A percentile compares a stretch with the other conserved stretches of the same genome.
Conservation (phyloP, 2,329 filamentous ascomycete species). For the Penicillium sp. region DNA sequence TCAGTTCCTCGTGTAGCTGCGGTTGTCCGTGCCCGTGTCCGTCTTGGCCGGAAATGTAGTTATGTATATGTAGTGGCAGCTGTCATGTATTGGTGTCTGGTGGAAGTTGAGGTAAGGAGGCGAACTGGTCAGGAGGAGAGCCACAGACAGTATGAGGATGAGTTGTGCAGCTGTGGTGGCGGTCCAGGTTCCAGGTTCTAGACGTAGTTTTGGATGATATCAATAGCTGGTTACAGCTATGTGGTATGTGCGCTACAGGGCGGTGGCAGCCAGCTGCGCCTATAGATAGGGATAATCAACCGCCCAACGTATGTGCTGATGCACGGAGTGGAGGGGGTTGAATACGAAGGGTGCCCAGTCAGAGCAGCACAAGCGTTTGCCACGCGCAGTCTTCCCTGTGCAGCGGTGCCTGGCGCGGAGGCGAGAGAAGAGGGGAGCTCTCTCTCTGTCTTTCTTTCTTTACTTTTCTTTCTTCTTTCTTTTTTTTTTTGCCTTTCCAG, state of each 20-base stretch:
- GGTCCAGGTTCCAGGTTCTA: neutral
- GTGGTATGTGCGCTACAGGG: neutral
- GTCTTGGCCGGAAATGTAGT: neutral
- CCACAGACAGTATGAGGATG: neutral
- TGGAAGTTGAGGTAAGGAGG: neutral
- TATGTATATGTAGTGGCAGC: neutral
- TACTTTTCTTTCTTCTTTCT: neutral
- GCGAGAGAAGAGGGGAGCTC: neutral
- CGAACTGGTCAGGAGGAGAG: conserved; percentile 1
- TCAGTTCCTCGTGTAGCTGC: neutral
- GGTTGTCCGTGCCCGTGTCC: neutral
- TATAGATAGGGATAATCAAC: neutral
- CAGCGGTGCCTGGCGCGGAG: neutral
- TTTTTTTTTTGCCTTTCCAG: neutral
- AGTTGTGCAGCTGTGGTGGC: neutral
- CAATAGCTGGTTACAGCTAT: neutral
- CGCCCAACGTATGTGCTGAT: neutral
- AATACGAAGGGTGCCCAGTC: neutral
- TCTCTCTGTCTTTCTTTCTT: neutral
- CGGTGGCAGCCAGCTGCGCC: conserved; percentile 8
- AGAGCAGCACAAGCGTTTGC: conserved; percentile 3
- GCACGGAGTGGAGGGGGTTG: neutral
- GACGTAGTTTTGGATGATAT: neutral
- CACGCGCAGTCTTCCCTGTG: conserved; percentile 1
- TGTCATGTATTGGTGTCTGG: conserved; percentile 1